Evolutionary conservation across 73 alveolate genomes (phyloP).

Genomic region (Effrenium voratum): DNA sequence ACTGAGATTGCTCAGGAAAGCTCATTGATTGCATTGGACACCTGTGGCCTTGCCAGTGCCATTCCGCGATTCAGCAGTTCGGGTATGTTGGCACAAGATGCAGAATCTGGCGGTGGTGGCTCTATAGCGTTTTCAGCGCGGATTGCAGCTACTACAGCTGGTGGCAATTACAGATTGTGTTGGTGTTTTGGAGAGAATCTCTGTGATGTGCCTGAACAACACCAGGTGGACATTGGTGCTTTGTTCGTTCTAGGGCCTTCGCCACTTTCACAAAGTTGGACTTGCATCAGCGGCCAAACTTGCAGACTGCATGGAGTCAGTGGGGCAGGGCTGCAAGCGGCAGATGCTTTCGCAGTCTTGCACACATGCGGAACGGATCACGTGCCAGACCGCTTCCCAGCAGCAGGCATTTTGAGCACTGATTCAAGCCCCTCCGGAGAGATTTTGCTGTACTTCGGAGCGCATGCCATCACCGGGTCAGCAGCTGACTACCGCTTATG

Average conservation of each 20-base stretch:
- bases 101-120: background rate
- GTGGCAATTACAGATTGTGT: constrained; percentile 27
- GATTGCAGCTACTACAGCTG: constrained; percentile 22
- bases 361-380: constrained; percentile 8
- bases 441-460: background rate
- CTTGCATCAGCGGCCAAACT: constrained; percentile 48
- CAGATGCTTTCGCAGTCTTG: constrained; percentile 28
- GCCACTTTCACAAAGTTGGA: constrained; percentile 27
- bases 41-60: constrained; percentile 13
- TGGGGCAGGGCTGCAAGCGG: background rate
- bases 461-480: background rate
- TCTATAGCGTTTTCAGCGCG: constrained; percentile 8
- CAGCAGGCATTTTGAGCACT: background rate
- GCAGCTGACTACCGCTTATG: constrained; percentile 20
- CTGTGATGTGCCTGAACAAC: background rate
- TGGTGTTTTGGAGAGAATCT: constrained; percentile 37
- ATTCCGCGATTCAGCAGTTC: constrained; percentile 23
- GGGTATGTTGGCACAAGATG: background rate
- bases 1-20: background rate
- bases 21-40: constrained; percentile 23
- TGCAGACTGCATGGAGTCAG: constrained; percentile 7
- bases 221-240: constrained; percentile 24
- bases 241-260: constrained; percentile 8
- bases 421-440: background rate
- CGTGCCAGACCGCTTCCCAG: constrained; percentile 1